These are phyloP conservation scores for Betula pendula DNA, from an alignment of 306 rosid genomes.

Conservation along the genomic window DNA sequence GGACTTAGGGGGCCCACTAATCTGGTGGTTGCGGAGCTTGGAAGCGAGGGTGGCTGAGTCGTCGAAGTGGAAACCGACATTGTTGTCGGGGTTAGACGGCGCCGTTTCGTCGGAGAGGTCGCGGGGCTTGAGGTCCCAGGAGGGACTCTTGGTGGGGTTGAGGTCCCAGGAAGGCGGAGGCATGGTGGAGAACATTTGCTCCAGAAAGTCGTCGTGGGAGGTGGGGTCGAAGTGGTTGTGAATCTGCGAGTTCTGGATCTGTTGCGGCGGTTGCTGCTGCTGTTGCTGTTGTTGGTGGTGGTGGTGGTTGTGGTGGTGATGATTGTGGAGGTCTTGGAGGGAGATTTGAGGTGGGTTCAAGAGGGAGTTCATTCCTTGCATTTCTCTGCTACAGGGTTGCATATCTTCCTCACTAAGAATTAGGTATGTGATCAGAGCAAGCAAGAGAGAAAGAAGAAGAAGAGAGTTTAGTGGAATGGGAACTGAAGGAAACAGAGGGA, in stretches of 20 bases:
- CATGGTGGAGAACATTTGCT: constrained; percentile 79
- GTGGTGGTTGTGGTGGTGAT: constrained; percentile 7
- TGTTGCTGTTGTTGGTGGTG: constrained; percentile 43
- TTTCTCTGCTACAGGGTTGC: constrained; percentile 70
- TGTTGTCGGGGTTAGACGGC: constrained; percentile 26
- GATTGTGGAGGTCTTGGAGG: constrained; percentile 50
- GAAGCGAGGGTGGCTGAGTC: constrained; percentile 57
- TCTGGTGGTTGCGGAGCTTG: constrained; percentile 77
- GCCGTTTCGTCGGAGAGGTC: constrained; percentile 39
- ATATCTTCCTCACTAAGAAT: constrained; percentile 20
- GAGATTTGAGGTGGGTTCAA: constrained; percentile 59
- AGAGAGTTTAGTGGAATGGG: background rate
- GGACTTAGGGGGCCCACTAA: constrained; percentile 32
- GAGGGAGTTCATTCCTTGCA: constrained; percentile 62
- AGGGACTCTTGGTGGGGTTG: constrained; percentile 31
- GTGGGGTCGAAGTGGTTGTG: constrained; percentile 47
- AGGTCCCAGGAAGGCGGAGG: constrained; percentile 56
- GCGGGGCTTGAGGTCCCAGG: constrained; percentile 50
- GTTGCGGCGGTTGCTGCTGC: constrained; percentile 23
- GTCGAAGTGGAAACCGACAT: constrained; percentile 48
- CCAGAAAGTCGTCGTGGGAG: constrained; percentile 84
- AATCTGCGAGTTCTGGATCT: constrained; percentile 3
- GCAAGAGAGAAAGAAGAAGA: background rate
- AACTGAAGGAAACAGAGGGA: background rate
- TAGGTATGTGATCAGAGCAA: background rate